phyloP scores from a whole-genome alignment of 495 filamentous ascomycete genomes.

The Durotheca rogersii region DNA sequence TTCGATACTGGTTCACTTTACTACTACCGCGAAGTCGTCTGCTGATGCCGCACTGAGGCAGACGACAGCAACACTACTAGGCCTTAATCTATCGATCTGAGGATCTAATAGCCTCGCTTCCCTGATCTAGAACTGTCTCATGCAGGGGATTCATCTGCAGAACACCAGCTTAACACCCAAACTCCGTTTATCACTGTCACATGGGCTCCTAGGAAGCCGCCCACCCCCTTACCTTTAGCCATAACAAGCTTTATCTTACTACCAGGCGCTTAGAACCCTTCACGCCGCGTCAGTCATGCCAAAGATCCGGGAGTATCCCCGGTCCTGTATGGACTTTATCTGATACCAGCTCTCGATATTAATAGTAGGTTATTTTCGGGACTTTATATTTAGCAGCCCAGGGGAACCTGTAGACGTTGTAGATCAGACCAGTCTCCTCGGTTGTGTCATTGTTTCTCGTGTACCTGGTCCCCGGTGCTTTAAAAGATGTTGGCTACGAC shows the following conservation, averaged over 20 bases:
- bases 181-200: too few species aligned
- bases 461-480: not conserved
- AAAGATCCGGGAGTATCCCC: slow-evolving; percentile 9
- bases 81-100: too few species aligned
- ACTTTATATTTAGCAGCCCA: slow-evolving; percentile 3
- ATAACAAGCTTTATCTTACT: slow-evolving; percentile 1
- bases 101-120: too few species aligned
- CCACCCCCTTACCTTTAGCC: slow-evolving; percentile 33
- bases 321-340: not conserved
- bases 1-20: slow-evolving; percentile 1
- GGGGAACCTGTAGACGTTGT: too few species aligned
- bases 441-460: not conserved
- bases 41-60: slow-evolving; percentile 7
- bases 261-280: slow-evolving; percentile 11
- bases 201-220: too few species aligned
- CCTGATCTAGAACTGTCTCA: slow-evolving; percentile 5
- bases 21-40: not conserved
- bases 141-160: too few species aligned
- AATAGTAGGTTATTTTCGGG: not conserved
- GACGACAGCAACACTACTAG: not conserved
- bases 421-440: too few species aligned
- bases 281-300: slow-evolving; percentile 10
- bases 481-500: slow-evolving; percentile 14
- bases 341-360: slow-evolving; percentile 1
- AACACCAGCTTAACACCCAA: too few species aligned